Conservation (phyloP, 345 rosid species). For the Schrenkiella parvula region DNA sequence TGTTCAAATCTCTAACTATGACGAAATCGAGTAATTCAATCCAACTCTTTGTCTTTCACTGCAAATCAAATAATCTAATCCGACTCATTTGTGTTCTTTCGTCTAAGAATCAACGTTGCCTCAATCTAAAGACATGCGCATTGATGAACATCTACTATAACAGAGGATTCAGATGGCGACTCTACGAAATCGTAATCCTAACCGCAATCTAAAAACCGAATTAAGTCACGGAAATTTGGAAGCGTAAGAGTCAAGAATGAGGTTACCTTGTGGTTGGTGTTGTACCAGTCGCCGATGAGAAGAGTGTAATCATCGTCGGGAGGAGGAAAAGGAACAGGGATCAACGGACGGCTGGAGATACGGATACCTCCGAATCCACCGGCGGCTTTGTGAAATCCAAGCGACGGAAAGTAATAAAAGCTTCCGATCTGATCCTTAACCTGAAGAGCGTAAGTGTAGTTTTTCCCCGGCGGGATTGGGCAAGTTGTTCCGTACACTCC, state of each 20-base stretch:
- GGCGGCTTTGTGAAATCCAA: slow-evolving; percentile 36
- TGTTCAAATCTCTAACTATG: too few relatives aligned
- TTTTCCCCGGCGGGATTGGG: slow-evolving; percentile 62
- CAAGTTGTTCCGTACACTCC: slow-evolving; percentile 80
- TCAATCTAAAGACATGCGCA: neutral
- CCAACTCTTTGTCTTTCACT: too few relatives aligned
- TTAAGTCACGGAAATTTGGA: too few relatives aligned
- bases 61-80: too few relatives aligned
- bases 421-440: slow-evolving; percentile 27
- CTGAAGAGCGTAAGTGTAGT: slow-evolving; percentile 24
- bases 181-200: too few relatives aligned
- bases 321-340: slow-evolving; percentile 53
- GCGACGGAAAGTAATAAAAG: slow-evolving; percentile 16
- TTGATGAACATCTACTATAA: too few relatives aligned
- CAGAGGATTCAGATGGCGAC: too few relatives aligned
- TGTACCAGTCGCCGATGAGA: slow-evolving; percentile 69
- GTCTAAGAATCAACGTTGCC: too few relatives aligned
- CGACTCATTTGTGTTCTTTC: too few relatives aligned
- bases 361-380: slow-evolving; percentile 64
- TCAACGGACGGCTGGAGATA: slow-evolving; percentile 44
- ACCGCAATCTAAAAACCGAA: too few relatives aligned
- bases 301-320: slow-evolving; percentile 55
- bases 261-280: slow-evolving; percentile 55
- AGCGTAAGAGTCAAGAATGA: too few relatives aligned
- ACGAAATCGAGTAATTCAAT: too few relatives aligned